These are phyloP conservation scores for Tetrastigma voinierianum DNA, from an alignment of 164 flowering plant genomes.

Conservation along the genomic window DNA sequence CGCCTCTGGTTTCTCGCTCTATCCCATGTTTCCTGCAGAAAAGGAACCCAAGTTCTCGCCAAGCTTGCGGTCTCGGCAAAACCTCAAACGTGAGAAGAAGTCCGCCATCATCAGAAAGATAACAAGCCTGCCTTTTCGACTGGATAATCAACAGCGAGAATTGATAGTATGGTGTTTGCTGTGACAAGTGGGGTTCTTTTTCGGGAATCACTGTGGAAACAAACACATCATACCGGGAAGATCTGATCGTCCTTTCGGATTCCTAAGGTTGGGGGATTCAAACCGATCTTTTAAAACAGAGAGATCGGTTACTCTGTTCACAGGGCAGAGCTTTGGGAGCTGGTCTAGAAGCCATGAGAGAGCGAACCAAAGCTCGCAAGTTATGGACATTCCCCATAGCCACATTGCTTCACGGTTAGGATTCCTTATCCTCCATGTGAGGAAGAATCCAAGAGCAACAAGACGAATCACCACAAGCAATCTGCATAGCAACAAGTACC, in stretches of 20 bases:
- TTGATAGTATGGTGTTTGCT: slow-evolving; percentile 86
- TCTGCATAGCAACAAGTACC: slow-evolving; percentile 33
- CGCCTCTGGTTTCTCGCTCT: slow-evolving; percentile 83
- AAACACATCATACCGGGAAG: slow-evolving; percentile 85
- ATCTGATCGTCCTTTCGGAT: slow-evolving; percentile 82
- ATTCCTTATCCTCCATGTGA: slow-evolving; percentile 76
- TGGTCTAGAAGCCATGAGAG: slow-evolving; percentile 92
- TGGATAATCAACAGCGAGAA: slow-evolving; percentile 85
- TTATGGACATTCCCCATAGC: slow-evolving; percentile 84
- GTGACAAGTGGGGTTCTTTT: slow-evolving; percentile 92
- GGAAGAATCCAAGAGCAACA: slow-evolving; percentile 66
- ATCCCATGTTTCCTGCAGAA: slow-evolving; percentile 81
- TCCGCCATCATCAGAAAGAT: slow-evolving; percentile 88
- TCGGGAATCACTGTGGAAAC: slow-evolving; percentile 94
- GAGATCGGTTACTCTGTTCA: slow-evolving; percentile 73
- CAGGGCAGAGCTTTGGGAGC: slow-evolving; percentile 89
- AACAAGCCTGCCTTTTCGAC: slow-evolving; percentile 86
- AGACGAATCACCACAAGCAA: slow-evolving; percentile 64
- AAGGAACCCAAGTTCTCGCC: slow-evolving; percentile 84
- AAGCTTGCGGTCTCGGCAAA: slow-evolving; percentile 89
- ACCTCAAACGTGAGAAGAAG: slow-evolving; percentile 88
- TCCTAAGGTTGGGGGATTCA: slow-evolving; percentile 68
- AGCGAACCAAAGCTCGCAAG: slow-evolving; percentile 88
- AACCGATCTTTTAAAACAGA: slow-evolving; percentile 67
- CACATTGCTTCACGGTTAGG: slow-evolving; percentile 87